phyloP scores from a whole-genome alignment of 176 grass and related monocot genomes.

The Eleusine indica region DNA sequence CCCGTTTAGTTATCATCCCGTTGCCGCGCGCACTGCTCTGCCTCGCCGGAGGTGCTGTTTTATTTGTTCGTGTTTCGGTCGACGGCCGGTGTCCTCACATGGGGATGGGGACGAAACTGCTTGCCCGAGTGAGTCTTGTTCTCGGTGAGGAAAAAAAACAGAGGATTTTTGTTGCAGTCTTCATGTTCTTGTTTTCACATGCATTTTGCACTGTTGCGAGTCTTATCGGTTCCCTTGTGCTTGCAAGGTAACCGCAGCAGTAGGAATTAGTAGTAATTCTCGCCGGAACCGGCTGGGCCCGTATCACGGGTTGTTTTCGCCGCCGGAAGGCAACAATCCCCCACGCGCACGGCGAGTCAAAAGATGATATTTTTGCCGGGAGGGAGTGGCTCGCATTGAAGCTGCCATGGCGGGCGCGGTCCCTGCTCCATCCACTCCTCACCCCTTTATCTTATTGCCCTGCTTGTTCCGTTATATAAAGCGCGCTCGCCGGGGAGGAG shows the following conservation, averaged over 20 bases:
- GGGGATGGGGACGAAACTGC: conserved; percentile 21
- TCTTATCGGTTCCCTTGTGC: neutral
- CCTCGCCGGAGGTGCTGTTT: neutral
- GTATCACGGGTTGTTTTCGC: conserved; percentile 28
- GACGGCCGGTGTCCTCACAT: neutral
- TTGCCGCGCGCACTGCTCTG: neutral
- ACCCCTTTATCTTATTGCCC: conserved; percentile 22
- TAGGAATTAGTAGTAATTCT: neutral
- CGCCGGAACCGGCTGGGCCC: neutral
- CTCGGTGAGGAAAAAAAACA: neutral
- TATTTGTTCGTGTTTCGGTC: neutral
- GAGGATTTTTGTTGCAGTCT: neutral
- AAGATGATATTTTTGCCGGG: neutral
- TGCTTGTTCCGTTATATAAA: conserved; percentile 24
- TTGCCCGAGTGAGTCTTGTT: conserved; percentile 29
- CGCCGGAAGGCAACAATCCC: conserved; percentile 35
- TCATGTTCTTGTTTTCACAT: neutral
- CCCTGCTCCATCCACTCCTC: conserved; percentile 44
- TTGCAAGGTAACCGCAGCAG: neutral
- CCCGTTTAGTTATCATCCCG: neutral
- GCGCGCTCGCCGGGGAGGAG: neutral
- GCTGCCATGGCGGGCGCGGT: conserved; percentile 34
- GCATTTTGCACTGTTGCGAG: neutral
- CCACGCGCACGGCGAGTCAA: neutral
- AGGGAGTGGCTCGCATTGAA: conserved; percentile 13